Evolutionary conservation across 139 green algal species (phyloP), one percentile per base, ranked within the genome.

Genomic region (Coelastrella sp.): DNA sequence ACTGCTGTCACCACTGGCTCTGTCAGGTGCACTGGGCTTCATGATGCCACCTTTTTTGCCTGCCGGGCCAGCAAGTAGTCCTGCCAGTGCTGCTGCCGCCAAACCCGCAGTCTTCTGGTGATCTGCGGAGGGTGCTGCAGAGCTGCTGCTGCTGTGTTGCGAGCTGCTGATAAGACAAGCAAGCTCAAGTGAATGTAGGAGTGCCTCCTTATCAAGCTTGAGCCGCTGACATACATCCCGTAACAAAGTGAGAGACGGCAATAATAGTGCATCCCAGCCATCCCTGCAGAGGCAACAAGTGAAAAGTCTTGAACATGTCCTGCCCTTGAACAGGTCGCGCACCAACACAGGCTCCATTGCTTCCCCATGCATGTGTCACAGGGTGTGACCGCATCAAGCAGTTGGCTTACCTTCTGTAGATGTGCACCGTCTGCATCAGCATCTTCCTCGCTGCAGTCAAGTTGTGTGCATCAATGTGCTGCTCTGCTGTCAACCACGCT

Each of bases 111-210:
- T 50, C 37, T 86, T 66, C 48, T 86, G 17, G 2, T 30, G 37
- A n/a, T 76, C 75, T 66, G 41, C 60, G 19, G 79, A 32, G 21
- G 79, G 19, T 15, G 19, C 37, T 74, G 64, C 62, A 40, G 43
- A 17, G 11, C 6, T 38, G 21, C 30, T 69, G 45, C 23, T 83
- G 64, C 79, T 81, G 40, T 50, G 83, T 23, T 78, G 53, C 30
- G 89, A 32, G 64, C 81, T 72, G 13, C 67, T 23, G 5, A 83
- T 50, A 9, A 94, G 82, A 15, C 86, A 71, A 15, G 83, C 37
- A 4, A 95, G 67, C 89, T 95, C 92, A 34, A 95, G 85, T 4
- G 81, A 91, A 82, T 94, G 91, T 27, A 88, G 71, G 3, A 94
- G 8, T 51, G 89, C 78, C 63, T 95, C 91, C 25, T 64, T 25